These are phyloP conservation scores for Streptanthus diversifolius DNA, from an alignment of 345 rosid genomes.

Conservation along the genomic window DNA sequence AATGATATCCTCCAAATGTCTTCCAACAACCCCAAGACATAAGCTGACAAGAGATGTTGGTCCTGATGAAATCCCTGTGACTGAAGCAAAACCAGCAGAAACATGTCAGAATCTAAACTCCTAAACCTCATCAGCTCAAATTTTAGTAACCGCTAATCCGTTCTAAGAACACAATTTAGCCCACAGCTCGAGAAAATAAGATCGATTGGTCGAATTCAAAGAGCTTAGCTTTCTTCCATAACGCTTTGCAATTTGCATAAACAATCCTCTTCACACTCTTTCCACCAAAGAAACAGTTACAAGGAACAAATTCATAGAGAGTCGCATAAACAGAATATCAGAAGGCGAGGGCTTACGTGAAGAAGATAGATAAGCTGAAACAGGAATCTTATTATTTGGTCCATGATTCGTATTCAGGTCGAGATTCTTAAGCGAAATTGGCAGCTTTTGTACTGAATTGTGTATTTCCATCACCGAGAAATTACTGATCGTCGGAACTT, in stretches of 20 bases:
- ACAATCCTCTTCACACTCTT: not conserved
- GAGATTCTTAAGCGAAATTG: conserved; percentile 41
- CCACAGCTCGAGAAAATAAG: not conserved
- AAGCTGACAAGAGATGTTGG: conserved; percentile 66
- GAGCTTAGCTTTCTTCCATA: not conserved
- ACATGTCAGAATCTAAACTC: not conserved
- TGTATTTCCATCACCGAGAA: conserved; percentile 37
- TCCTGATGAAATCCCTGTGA: conserved; percentile 39
- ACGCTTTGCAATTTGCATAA: not conserved
- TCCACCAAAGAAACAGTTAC: not conserved
- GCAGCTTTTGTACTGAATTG: conserved; percentile 29
- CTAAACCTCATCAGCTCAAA: not conserved
- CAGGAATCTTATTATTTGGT: conserved; percentile 22
- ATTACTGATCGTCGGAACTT: conserved; percentile 9
- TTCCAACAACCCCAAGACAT: conserved; percentile 81
- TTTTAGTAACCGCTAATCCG: not conserved
- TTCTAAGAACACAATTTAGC: not conserved
- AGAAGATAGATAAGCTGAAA: conserved; percentile 29
- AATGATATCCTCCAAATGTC: conserved; percentile 70
- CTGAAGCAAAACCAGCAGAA: not conserved
- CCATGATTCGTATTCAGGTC: conserved; percentile 36
- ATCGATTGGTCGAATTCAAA: not conserved
- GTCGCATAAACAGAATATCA: not conserved
- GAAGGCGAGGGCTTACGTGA: conserved; percentile 37
- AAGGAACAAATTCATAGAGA: not conserved